These are phyloP conservation scores for Yamadazyma diddensiae DNA, from an alignment of 1,139 yeast species.

Conservation along the genomic window DNA sequence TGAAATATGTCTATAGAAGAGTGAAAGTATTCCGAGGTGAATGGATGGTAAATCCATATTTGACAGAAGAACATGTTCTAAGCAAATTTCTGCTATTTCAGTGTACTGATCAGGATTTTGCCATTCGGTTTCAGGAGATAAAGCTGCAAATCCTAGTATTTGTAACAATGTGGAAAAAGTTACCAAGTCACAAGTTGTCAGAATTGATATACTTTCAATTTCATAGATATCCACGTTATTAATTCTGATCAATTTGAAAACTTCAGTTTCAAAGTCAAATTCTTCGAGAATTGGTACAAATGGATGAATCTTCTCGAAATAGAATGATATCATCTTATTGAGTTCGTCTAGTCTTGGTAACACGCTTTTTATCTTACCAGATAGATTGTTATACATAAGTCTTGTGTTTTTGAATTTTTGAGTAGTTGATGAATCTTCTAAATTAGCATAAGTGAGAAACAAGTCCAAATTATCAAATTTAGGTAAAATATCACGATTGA, in stretches of 20 bases:
- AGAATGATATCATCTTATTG: conserved; percentile 2
- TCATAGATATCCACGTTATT: not conserved
- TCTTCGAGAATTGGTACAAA: conserved; percentile 6
- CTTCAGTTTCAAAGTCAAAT: not conserved
- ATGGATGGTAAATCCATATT: conserved; percentile 1
- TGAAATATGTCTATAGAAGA: conserved; percentile 4
- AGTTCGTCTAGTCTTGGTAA: conserved; percentile 2
- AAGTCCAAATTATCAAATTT: conserved; percentile 3
- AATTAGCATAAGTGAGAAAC: conserved; percentile 1
- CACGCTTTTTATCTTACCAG: not conserved
- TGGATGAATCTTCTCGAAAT: conserved; percentile 4
- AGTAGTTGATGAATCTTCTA: conserved; percentile 2
- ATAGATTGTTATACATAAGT: not conserved
- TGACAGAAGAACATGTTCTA: not conserved
- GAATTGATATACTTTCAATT: not conserved
- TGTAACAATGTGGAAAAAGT: not conserved
- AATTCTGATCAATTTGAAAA: not conserved
- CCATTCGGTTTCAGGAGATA: conserved; percentile 2
- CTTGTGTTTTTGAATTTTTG: not conserved
- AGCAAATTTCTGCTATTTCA: conserved; percentile 3
- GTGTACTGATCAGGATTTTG: conserved; percentile 1
- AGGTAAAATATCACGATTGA: conserved; percentile 1
- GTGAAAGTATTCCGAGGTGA: conserved; percentile 5
- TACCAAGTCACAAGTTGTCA: not conserved
- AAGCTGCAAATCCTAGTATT: conserved; percentile 2